Percentiles rank a stretch among this genome's conserved stretches.
Evolutionary conservation across 2,329 filamentous ascomycete genomes (phyloP).

Genomic region (Talaromyces islandicus): DNA sequence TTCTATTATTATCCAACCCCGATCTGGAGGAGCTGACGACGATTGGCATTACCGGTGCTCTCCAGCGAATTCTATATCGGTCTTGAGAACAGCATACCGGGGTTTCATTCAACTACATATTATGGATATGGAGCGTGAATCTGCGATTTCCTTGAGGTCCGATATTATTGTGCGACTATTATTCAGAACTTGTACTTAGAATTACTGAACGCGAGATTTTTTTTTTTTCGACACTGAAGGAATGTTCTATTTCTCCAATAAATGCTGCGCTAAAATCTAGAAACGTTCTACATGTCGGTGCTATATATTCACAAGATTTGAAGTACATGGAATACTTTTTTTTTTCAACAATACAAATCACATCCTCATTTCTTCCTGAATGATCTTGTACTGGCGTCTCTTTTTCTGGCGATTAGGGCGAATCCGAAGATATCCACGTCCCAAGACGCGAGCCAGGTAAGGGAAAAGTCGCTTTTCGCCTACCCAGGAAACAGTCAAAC

Average conservation of each 20-base stretch:
- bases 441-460: conserved; percentile 61
- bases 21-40: neutral
- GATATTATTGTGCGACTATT: neutral
- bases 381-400: conserved; percentile 81
- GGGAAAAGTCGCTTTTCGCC: conserved; percentile 69
- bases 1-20: neutral
- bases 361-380: conserved; percentile 60
- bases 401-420: conserved; percentile 60
- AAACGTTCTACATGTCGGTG: neutral
- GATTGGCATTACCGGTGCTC: neutral
- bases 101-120: neutral
- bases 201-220: neutral
- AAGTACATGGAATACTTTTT: neutral
- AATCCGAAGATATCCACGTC: conserved; percentile 53
- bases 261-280: neutral
- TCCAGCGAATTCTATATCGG: neutral
- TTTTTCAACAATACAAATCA: conserved; percentile 15
- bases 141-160: neutral
- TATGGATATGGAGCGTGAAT: neutral
- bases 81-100: neutral
- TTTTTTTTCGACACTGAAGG: neutral
- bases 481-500: conserved; percentile 63
- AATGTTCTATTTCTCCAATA: neutral
- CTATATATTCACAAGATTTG: neutral
- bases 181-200: neutral